Conservation (phyloP, 1,139 yeast species). For the Saccharomyces hybrid region DNA sequence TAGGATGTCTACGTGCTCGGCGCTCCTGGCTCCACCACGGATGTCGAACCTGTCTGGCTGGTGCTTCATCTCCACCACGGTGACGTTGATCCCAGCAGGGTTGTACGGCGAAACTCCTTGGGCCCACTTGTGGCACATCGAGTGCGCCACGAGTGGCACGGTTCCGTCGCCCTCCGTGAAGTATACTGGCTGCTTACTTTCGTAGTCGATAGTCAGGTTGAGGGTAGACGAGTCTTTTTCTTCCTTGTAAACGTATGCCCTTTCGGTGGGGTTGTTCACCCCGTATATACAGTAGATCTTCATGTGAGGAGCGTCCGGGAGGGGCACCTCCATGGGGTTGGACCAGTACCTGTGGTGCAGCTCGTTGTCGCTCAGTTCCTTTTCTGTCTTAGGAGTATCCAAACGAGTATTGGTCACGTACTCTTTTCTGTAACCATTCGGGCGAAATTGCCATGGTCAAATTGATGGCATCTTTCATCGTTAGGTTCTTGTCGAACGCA, state of each 20-base stretch:
- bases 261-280: conserved; percentile 89
- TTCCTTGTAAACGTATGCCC: conserved; percentile 81
- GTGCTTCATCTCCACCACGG: conserved; percentile 81
- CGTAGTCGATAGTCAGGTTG: conserved; percentile 57
- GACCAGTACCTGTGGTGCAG: conserved; percentile 74
- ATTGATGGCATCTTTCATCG: conserved; percentile 61
- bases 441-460: conserved; percentile 60
- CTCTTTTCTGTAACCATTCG: conserved; percentile 62
- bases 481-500: conserved; percentile 45
- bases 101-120: conserved; percentile 63
- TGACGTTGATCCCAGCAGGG: conserved; percentile 68
- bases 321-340: conserved; percentile 83
- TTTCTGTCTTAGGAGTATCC: conserved; percentile 59
- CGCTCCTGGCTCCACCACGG: conserved; percentile 95
- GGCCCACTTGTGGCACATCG: conserved; percentile 81
- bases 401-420: conserved; percentile 62
- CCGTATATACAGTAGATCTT: conserved; percentile 88
- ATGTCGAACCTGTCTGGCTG: conserved; percentile 92
- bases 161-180: conserved; percentile 97
- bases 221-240: conserved; percentile 44
- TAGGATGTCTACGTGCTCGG: conserved; percentile 93
- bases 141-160: conserved; percentile 74
- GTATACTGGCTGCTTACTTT: conserved; percentile 56
- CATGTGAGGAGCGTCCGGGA: conserved; percentile 91
- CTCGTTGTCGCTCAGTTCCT: conserved; percentile 57